Percentiles rank a stretch among this genome's conserved stretches.
phyloP scores from a whole-genome alignment of 306 rosid species.

The Rosa persica region DNA sequence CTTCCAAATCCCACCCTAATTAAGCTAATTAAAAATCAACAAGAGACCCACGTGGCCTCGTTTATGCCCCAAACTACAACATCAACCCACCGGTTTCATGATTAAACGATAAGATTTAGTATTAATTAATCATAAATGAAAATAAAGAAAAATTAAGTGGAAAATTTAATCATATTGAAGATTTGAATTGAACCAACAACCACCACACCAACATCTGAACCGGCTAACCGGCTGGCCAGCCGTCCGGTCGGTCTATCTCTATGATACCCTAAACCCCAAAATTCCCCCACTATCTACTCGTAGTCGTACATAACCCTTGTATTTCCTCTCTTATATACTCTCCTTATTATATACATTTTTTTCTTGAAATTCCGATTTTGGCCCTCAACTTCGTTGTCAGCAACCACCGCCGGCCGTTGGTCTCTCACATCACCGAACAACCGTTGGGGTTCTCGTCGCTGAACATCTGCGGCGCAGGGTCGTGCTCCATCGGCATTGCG shows the following conservation, averaged over 20 bases:
- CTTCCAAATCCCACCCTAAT: background rate
- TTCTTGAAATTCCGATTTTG: background rate
- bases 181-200: slow-evolving; percentile 2
- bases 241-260: slow-evolving; percentile 1
- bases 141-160: background rate
- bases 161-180: slow-evolving; percentile 1
- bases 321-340: background rate
- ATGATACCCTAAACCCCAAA: background rate
- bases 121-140: background rate
- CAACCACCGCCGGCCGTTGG: background rate
- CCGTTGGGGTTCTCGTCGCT: slow-evolving; percentile 94
- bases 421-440: slow-evolving; percentile 73
- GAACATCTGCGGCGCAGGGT: slow-evolving; percentile 52
- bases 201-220: slow-evolving; percentile 23
- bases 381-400: background rate
- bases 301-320: background rate
- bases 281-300: background rate
- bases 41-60: slow-evolving; percentile 2
- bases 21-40: background rate
- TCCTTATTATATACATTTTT: slow-evolving; percentile 5
- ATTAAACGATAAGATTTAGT: slow-evolving; percentile 9
- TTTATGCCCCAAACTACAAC: slow-evolving; percentile 9
- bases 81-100: slow-evolving; percentile 3
- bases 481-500: slow-evolving; percentile 16
- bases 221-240: slow-evolving; percentile 20